A percentile compares a stretch with the other conserved stretches of the same genome.
phyloP scores from a whole-genome alignment of 345 rosid species.

The Cardiospermum halicacabum region DNA sequence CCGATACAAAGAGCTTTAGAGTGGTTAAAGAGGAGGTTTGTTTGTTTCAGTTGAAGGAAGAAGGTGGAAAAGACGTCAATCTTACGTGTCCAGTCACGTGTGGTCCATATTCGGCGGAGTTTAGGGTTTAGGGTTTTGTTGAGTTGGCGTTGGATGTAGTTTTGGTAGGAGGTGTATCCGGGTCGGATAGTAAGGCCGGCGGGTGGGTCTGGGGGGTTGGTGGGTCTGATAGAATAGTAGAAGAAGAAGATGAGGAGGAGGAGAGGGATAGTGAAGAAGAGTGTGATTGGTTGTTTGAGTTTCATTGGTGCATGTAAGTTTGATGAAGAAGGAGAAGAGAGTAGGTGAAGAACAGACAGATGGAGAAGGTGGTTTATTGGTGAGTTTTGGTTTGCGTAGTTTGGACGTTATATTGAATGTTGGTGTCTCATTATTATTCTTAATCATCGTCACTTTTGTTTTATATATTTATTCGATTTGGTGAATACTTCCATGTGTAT shows the following conservation, averaged over 20 bases:
- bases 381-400: no score
- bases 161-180: constrained; percentile 68
- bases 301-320: no score
- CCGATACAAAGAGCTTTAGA: constrained; percentile 78
- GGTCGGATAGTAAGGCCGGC: constrained; percentile 58
- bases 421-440: no score
- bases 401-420: no score
- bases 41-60: constrained; percentile 36
- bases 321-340: no score
- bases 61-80: constrained; percentile 61
- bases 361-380: not conserved
- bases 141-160: constrained; percentile 90
- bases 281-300: constrained; percentile 9
- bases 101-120: constrained; percentile 67
- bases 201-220: constrained; percentile 8
- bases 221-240: not conserved
- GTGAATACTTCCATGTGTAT: no score
- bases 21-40: constrained; percentile 38
- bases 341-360: not conserved
- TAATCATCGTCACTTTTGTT: not conserved
- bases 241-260: constrained; percentile 34
- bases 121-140: constrained; percentile 88
- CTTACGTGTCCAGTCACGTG: constrained; percentile 91
- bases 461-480: no score
- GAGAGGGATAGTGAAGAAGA: constrained; percentile 35